Base-by-base conservation (phyloP, 2,329 filamentous ascomycete genomes). In the Botrytis fragariae region DNA sequence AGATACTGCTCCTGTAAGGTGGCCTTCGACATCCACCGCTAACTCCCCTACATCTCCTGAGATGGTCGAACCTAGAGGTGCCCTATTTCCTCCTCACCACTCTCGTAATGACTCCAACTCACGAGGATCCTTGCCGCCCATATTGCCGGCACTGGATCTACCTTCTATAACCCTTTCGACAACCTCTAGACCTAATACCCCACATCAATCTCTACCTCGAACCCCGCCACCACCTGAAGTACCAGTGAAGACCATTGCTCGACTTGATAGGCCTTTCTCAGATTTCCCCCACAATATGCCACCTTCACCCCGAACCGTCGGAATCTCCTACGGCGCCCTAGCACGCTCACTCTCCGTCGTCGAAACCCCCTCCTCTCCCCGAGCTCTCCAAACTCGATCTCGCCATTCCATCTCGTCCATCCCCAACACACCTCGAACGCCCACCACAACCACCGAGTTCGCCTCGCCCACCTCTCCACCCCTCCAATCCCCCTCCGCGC, bases 31-130 rank as follows among this genome's bases (percentile, higher is more conserved):
- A 32, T 71, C 69, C 35, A 71, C 59, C 5, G 39, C 35, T 8
- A 42, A 39, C 35, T 71, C 69, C 45, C 69, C 69, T 18, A 62
- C 42, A 57, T 64, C 59, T 42, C 69, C 69, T 18, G 59, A 71
- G 14, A 51, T 42, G 35, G 9, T 35, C 12, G 57, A 51, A 54
- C 57, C 65, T 42, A 29, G 18, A 42, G 44, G 44, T 32, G 69
- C 32, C 14, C 59, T 64, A 37, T 71, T 63, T 20, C 69, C 57
- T 25, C 42, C 69, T 4, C 32, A 51, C 18, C 59, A 64, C 45
- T 42, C 22, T 32, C 45, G n/a, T 9, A 39, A n/a, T 2, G 32
- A 51, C 18, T 64, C 32, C 22, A 29, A 39, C 25, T 44, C 69
- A 39, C 59, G 69, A 10, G 44, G 39, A n/a, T 71, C 44, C 14